A percentile compares a stretch with the other conserved stretches of the same genome.
Conservation (phyloP, 2,329 filamentous ascomycete genomes). For the Elsinoe ampelina region DNA sequence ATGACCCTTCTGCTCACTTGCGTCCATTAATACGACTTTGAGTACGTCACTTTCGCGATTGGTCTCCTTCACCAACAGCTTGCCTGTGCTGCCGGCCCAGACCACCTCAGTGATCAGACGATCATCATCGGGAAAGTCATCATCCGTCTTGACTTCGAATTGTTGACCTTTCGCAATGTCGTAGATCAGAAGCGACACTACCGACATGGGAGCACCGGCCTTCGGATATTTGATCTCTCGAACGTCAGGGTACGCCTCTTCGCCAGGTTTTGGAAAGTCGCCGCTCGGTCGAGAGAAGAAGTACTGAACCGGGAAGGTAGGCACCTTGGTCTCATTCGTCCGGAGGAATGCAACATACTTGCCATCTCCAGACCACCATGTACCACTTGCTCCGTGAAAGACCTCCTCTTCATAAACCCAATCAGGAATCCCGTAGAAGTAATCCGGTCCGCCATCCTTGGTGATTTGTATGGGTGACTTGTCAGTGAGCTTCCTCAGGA, state of each 20-base stretch:
- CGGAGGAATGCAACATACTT: slow-evolving; percentile 84
- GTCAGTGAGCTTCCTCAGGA: slow-evolving; percentile 57
- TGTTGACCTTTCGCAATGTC: slow-evolving; percentile 67
- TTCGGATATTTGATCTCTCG: slow-evolving; percentile 95
- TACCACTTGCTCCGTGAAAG: slow-evolving; percentile 67
- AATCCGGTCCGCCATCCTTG: slow-evolving; percentile 71
- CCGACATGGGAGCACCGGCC: slow-evolving; percentile 84
- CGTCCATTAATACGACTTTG: slow-evolving; percentile 78
- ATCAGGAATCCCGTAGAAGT: slow-evolving; percentile 93
- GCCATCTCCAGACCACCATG: slow-evolving; percentile 92
- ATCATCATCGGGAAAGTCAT: slow-evolving; percentile 70
- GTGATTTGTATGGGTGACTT: slow-evolving; percentile 64
- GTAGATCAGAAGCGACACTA: slow-evolving; percentile 81
- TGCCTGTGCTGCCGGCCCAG: slow-evolving; percentile 67
- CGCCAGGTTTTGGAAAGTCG: slow-evolving; percentile 53
- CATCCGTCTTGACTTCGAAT: slow-evolving; percentile 69
- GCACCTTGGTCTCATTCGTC: slow-evolving; percentile 87
- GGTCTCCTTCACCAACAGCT: slow-evolving; percentile 81
- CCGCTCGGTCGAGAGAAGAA: slow-evolving; percentile 82
- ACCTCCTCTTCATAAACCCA: slow-evolving; percentile 95
- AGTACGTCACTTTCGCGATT: slow-evolving; percentile 91
- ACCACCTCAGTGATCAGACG: slow-evolving; percentile 86
- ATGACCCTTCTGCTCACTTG: slow-evolving; percentile 60
- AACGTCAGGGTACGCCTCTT: slow-evolving; percentile 85
- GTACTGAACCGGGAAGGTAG: slow-evolving; percentile 87